phyloP scores from a whole-genome alignment of 108 stramenopile genomes.

The Seminavis robusta region DNA sequence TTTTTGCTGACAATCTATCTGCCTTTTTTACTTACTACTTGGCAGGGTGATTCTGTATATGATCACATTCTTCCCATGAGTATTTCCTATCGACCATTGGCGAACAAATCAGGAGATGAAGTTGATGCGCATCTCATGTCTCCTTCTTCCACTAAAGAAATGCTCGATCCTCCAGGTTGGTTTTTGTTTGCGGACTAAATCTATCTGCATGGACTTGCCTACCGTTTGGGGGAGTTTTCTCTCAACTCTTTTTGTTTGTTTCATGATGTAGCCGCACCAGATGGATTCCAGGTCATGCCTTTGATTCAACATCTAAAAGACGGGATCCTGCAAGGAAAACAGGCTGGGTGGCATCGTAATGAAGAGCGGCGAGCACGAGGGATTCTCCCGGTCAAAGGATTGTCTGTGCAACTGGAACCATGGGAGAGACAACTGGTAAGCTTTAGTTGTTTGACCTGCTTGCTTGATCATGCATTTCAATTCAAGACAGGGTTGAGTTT shows the following conservation, averaged over 20 bases:
- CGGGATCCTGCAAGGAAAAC: constrained; percentile 13
- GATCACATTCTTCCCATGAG: constrained; percentile 55
- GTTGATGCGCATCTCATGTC: too few relatives aligned
- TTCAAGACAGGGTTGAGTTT: neutral
- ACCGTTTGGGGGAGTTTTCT: neutral
- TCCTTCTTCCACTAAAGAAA: too few relatives aligned
- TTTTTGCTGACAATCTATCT: too few relatives aligned
- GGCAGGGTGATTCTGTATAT: constrained; percentile 50
- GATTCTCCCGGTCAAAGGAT: constrained; percentile 29
- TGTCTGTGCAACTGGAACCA: constrained; percentile 49
- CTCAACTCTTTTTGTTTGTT: too few relatives aligned
- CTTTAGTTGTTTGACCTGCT: neutral
- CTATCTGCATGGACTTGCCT: neutral
- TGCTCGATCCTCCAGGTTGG: constrained; percentile 4
- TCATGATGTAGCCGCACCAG: neutral
- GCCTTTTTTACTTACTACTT: too few relatives aligned
- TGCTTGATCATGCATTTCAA: neutral
- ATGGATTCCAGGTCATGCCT: constrained; percentile 23
- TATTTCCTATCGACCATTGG: constrained; percentile 38
- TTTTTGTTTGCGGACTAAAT: neutral
- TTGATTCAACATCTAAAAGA: constrained; percentile 35
- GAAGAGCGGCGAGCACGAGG: constrained; percentile 70
- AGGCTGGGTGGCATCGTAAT: constrained; percentile 70
- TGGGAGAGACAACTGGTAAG: constrained; percentile 70
- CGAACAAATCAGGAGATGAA: constrained; percentile 6